Evolutionary conservation across 768 basidiomycete species (phyloP), one percentile per base, ranked within the genome.

Genomic region (Termitomyces sp.): DNA sequence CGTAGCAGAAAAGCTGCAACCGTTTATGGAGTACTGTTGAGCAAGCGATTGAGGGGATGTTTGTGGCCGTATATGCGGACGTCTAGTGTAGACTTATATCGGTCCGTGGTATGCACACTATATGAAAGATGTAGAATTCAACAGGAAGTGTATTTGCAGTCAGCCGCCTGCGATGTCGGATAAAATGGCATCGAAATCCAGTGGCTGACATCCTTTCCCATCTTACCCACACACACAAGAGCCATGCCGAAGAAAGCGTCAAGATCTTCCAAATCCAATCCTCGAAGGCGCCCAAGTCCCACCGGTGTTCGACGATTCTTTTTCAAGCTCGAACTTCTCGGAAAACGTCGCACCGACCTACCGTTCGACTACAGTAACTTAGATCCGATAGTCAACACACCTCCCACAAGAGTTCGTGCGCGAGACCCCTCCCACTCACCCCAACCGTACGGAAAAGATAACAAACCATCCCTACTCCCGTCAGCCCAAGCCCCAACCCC

Each of bases 1-100:
- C 55, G 82, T 73, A 12, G 88, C 86, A 10, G 74, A 68, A 57
- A 86, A 85, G 70, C 64, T 93, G 53, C 89, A 91, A 68, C 77
- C 72, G 0, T 90, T 88, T 66, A 73, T 89, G 48, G 88, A 91
- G 63, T 86, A 85, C 66, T 76, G 76, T 56, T 81, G 63, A 56
- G 41, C 12, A 4, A 12, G 23, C 5, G 16, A 9, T 23, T 2
- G 42, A 20, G 12, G 18, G 22, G 41, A 15, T 18, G n/a, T 32
- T 3, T n/a, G 27, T 3, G 42, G 32, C 41, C 33, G 39, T 50
- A 27, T 44, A 51, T 35, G 29, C 7, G 41, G 47, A 43, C 53
- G 53, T 54, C 53, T 54, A 54, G 40, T 32, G 40, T 54, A 54
- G 53, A 54, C 53, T 41, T 54, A 54, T 54, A 49, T 41, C 33